A percentile compares a stretch with the other conserved stretches of the same genome.
phyloP scores from a whole-genome alignment of 495 filamentous ascomycete species.

The Penicillium dipodomyicola region DNA sequence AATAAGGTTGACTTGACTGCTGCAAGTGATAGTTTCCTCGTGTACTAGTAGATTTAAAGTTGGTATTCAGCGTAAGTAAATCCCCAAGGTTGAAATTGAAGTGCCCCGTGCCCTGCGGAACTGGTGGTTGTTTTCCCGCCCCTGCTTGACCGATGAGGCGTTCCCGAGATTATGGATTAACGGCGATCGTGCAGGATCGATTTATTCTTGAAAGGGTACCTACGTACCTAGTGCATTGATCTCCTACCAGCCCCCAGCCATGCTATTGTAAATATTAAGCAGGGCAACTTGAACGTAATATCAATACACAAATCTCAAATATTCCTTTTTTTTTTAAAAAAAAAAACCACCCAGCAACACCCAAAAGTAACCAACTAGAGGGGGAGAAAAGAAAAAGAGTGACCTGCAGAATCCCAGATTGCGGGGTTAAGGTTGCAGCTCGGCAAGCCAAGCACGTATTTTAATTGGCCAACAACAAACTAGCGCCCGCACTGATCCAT shows the following conservation, averaged over 20 bases:
- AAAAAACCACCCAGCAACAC: background rate
- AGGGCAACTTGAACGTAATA: background rate
- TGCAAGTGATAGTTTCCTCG: background rate
- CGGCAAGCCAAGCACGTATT: background rate
- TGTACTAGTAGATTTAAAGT: background rate
- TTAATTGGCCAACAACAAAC: conserved; percentile 6
- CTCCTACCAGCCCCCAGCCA: background rate
- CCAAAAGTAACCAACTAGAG: background rate
- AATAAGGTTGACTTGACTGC: background rate
- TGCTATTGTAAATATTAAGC: background rate
- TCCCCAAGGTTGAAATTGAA: background rate
- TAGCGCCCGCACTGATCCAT: conserved; percentile 8
- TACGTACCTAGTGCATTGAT: background rate
- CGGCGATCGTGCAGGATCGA: conserved; percentile 10
- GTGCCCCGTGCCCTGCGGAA: background rate
- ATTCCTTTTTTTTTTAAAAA: too few relatives aligned
- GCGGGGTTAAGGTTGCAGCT: conserved; percentile 37
- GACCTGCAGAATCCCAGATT: conserved; percentile 11
- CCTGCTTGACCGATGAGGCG: conserved; percentile 8
- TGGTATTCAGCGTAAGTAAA: background rate
- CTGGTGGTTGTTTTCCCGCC: background rate
- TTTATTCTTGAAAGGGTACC: background rate
- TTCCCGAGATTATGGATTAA: conserved; percentile 7
- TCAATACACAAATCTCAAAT: background rate
- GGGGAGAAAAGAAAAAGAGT: background rate